Base-by-base conservation (phyloP, 768 basidiomycete genomes). In the Lactarius sanguifluus region DNA sequence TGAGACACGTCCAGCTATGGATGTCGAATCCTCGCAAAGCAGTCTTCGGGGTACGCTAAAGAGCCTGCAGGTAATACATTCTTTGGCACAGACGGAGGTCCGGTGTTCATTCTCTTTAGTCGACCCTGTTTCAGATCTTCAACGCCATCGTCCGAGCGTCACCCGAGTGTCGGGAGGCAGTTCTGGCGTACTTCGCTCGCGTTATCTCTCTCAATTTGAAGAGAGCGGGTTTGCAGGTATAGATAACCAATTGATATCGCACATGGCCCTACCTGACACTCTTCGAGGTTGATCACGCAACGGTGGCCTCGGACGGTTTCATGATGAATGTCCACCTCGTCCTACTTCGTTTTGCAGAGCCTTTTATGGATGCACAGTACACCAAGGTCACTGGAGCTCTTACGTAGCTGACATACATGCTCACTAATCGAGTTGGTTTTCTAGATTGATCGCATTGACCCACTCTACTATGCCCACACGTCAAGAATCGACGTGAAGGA, bases 331-430 rank as follows among this genome's bases (percentile, higher is more conserved):
- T 96, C 38, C 91, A 96, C 71, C 82, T 82, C n/a, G 79, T 97
- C 16, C 77, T 98, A 28, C 81, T 94, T 57, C 85, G 87, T 16
- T 90, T 99, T 72, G 89, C 94, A 34, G 93, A 96, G 70, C 96
- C 96, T 0, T 96, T 98, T 72, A 93, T 98, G 82, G 96, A 98
- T 75, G 87, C 91, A 1, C 86, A 83, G 62, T 98, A 89, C 71
- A 85, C 89, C 52, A 98, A 97, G 84, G 95, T 91, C 65, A 32
- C 71, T 62, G 59, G 1, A 56, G 18, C 30, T 47, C 34, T 38
- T 61, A 30, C 28, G 62, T 41, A 8, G 25, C 32, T 40, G 50
- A 18, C 32, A 57, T 45, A n/a, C 45, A 36, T 12, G 20, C 10
- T n/a, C 20, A 25, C 47, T 66, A 34, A 66, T 18, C 16, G 23